A percentile compares a stretch with the other conserved stretches of the same genome.
phyloP scores from a whole-genome alignment of 805 yeast species.

The Lipomyces orientalis region DNA sequence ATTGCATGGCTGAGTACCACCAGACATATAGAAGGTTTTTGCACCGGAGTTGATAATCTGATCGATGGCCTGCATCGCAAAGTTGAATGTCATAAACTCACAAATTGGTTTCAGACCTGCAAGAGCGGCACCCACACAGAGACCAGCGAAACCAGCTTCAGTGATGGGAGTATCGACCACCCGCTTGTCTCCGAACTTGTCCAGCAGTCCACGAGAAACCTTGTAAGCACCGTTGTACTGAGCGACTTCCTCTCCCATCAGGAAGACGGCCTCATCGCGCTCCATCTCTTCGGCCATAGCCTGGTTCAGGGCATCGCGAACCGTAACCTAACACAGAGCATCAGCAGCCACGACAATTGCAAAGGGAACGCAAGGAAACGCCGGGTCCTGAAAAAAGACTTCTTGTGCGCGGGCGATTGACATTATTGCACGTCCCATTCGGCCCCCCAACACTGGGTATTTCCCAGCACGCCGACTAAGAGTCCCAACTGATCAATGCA shows the following conservation, averaged over 20 bases:
- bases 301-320: constrained; percentile 93
- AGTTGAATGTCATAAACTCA: constrained; percentile 99
- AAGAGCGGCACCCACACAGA: constrained; percentile 94
- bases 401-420: neutral
- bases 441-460: constrained; percentile 6
- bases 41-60: constrained; percentile 99
- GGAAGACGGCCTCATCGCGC: constrained; percentile 89
- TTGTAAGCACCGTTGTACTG: constrained; percentile 99
- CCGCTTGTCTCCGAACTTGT: constrained; percentile 92
- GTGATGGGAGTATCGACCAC: constrained; percentile 97
- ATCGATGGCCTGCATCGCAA: constrained; percentile 99
- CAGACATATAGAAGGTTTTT: constrained; percentile 98
- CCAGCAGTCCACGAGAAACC: constrained; percentile 92
- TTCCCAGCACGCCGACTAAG: neutral
- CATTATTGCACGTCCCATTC: neutral
- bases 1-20: constrained; percentile 97
- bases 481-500: neutral
- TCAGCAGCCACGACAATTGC: neutral
- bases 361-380: neutral
- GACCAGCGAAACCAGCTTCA: constrained; percentile 98
- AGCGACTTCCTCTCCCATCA: constrained; percentile 99
- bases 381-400: neutral
- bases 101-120: constrained; percentile 95
- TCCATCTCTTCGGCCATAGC: constrained; percentile 98
- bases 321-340: constrained; percentile 62